Conservation (phyloP, 352 stramenopile genomes). For the Pilasporangium apinafurcum region DNA sequence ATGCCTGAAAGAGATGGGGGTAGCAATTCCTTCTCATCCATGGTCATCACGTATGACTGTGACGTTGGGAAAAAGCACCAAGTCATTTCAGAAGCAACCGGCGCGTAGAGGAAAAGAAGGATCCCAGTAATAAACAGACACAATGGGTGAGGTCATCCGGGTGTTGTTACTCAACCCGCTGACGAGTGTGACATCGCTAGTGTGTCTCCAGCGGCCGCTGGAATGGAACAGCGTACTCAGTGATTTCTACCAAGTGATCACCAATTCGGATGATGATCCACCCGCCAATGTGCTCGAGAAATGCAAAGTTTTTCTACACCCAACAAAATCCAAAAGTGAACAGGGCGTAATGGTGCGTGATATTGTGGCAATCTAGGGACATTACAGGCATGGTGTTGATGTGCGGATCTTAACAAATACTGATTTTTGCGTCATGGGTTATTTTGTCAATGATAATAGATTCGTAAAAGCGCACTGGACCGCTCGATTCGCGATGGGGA, state of each 20-base stretch:
- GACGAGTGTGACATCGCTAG: slow-evolving; percentile 56
- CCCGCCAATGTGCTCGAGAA: slow-evolving; percentile 42
- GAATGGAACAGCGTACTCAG: slow-evolving; percentile 67
- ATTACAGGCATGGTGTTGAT: not conserved
- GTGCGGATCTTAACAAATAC: not conserved
- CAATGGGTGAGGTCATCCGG: slow-evolving; percentile 73
- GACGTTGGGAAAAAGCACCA: too few species aligned
- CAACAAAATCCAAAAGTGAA: slow-evolving; percentile 77
- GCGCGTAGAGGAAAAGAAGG: too few species aligned
- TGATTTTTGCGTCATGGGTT: slow-evolving; percentile 1
- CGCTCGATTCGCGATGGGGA: slow-evolving; percentile 78
- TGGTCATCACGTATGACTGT: too few species aligned
- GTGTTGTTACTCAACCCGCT: slow-evolving; percentile 76
- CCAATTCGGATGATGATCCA: slow-evolving; percentile 74
- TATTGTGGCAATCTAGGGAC: too few species aligned
- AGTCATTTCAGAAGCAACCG: too few species aligned
- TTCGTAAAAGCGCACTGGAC: slow-evolving; percentile 65
- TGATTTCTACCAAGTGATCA: slow-evolving; percentile 83
- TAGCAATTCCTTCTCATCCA: too few species aligned
- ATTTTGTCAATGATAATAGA: too few species aligned
- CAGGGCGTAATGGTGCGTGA: slow-evolving; percentile 61
- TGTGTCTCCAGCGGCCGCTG: slow-evolving; percentile 75
- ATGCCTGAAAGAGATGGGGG: too few species aligned
- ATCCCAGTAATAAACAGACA: too few species aligned
- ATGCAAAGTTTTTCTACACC: slow-evolving; percentile 73